Conservation (phyloP, 352 stramenopile species). For the Globisporangium lucens region DNA sequence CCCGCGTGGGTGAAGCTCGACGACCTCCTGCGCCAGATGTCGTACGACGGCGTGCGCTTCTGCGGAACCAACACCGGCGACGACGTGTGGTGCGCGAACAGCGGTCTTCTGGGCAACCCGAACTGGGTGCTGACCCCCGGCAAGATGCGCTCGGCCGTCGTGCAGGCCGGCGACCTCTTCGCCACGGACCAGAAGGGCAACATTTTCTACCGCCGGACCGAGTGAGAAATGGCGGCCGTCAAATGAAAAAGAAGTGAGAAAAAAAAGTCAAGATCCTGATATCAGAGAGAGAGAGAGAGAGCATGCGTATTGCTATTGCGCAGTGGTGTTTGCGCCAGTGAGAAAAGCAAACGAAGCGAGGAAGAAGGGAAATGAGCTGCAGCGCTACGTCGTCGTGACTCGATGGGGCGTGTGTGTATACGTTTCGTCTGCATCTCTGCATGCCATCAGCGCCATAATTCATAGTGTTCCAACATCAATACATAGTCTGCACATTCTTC, state of each 20-base stretch:
- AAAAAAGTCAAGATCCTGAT: background rate
- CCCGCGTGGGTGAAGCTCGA: conserved; percentile 13
- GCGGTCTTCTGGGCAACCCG: conserved; percentile 7
- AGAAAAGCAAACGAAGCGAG: background rate
- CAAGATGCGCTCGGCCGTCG: conserved; percentile 10
- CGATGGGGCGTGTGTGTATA: background rate
- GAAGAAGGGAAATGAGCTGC: background rate
- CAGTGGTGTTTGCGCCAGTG: background rate
- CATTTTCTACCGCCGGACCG: conserved; percentile 11
- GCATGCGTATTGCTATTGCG: background rate
- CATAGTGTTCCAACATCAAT: background rate
- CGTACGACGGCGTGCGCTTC: conserved; percentile 18
- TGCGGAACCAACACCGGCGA: conserved; percentile 17
- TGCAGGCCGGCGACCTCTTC: conserved; percentile 19
- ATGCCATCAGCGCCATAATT: background rate
- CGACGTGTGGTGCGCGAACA: conserved; percentile 17
- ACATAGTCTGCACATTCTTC: conserved; percentile 4
- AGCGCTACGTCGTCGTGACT: background rate
- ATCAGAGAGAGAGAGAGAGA: background rate
- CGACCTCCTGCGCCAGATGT: conserved; percentile 12
- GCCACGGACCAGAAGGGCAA: background rate
- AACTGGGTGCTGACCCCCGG: conserved; percentile 12
- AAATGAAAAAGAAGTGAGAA: background rate
- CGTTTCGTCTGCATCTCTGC: background rate
- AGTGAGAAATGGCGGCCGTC: background rate